A percentile compares a stretch with the other conserved stretches of the same genome.
phyloP scores from a whole-genome alignment of 2,329 filamentous ascomycete genomes.

The Trichophaea hybrida region DNA sequence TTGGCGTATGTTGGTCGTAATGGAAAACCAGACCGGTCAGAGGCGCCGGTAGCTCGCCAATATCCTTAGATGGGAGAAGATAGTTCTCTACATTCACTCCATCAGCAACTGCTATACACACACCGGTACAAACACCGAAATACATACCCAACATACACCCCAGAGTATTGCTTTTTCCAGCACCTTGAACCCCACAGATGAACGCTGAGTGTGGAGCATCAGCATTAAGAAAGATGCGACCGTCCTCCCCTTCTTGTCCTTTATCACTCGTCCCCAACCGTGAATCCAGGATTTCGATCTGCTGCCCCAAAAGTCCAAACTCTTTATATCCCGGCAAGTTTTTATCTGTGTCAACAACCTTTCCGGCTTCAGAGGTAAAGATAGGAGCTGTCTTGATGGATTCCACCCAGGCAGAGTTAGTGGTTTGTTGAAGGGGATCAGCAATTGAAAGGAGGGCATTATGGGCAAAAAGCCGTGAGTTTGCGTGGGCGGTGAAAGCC shows the following conservation, averaged over 20 bases:
- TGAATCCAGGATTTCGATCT: background rate
- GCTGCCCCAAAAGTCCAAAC: background rate
- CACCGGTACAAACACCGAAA: background rate
- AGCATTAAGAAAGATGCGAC: background rate
- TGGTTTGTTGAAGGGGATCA: background rate
- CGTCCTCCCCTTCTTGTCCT: background rate
- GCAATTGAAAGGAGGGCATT: background rate
- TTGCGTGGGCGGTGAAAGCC: background rate
- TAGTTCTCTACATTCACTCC: conserved; percentile 30
- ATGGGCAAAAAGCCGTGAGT: background rate
- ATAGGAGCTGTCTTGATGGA: conserved; percentile 14
- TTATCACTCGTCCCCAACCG: background rate
- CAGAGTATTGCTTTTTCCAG: conserved; percentile 47
- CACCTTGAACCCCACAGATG: conserved; percentile 49
- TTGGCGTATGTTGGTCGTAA: conserved; percentile 36
- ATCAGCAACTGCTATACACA: conserved; percentile 27
- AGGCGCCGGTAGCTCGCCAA: conserved; percentile 36
- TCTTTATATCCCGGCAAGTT: background rate
- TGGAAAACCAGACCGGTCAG: conserved; percentile 43
- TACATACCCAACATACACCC: conserved; percentile 39
- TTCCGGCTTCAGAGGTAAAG: conserved; percentile 14
- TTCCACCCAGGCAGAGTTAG: background rate
- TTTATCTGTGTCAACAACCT: background rate
- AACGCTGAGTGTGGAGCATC: conserved; percentile 31
- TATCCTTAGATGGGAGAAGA: conserved; percentile 29